Evolutionary conservation across 2,329 filamentous ascomycete species (phyloP).

Genomic region (Leptographium galeiforme): DNA sequence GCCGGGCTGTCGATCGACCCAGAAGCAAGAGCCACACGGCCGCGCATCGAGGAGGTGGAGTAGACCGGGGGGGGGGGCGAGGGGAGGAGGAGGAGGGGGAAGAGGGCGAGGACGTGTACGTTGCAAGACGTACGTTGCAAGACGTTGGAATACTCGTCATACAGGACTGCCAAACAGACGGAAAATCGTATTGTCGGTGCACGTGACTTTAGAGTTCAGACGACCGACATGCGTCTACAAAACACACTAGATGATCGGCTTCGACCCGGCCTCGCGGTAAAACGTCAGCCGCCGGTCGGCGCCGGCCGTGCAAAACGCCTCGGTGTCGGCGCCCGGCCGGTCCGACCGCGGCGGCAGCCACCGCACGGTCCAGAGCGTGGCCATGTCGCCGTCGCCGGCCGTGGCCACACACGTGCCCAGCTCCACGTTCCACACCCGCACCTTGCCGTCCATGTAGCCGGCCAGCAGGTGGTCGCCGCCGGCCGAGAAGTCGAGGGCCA

Average conservation of each 20-base stretch:
- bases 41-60: slow-evolving; percentile 12
- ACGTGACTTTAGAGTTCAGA: too few species aligned
- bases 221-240: too few species aligned
- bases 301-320: slow-evolving; percentile 66
- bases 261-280: slow-evolving; percentile 56
- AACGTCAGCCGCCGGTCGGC: slow-evolving; percentile 65
- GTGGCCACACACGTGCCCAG: slow-evolving; percentile 77
- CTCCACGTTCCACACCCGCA: slow-evolving; percentile 91
- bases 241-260: slow-evolving; percentile 9
- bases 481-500: slow-evolving; percentile 82
- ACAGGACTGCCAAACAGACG: too few species aligned
- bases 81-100: too few species aligned
- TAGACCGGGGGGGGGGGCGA: too few species aligned
- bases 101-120: too few species aligned
- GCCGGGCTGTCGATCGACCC: slow-evolving; percentile 23
- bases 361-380: slow-evolving; percentile 66
- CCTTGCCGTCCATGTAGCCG: slow-evolving; percentile 82
- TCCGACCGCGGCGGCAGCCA: slow-evolving; percentile 61
- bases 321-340: slow-evolving; percentile 27
- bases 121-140: too few species aligned
- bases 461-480: slow-evolving; percentile 86
- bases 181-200: too few species aligned
- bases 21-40: not conserved
- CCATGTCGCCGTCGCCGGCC: slow-evolving; percentile 77
- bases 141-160: too few species aligned